Evolutionary conservation across 2,329 filamentous ascomycete species (phyloP), one percentile per base, ranked within the genome.

Genomic region (Alternaria longipes): DNA sequence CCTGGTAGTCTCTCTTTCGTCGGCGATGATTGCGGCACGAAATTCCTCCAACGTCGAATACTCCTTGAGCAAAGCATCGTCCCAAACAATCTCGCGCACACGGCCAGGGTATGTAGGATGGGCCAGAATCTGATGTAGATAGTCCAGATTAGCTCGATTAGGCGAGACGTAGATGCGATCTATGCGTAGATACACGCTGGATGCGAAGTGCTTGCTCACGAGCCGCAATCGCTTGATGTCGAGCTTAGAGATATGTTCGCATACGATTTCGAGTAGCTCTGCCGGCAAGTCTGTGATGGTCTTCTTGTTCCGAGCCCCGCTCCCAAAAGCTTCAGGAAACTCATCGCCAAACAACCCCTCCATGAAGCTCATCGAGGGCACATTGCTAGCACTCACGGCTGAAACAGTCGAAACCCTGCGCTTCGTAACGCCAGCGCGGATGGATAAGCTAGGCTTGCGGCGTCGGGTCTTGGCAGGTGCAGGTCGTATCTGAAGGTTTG

Each of bases 21-120:
- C 79, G 24, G 49, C 18, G 2, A 54, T 8, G 26, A 68, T 54
- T 7, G 63, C 65, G 5, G 47, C 28, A 18, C 50, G 46, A 30
- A 68, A 73, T 5, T 40, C 34, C 2, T 66, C 54, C 26, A 70
- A 18, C 0, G 65, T 62, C 1, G 65, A 50, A 51, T 66, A 70
- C n/a, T 66, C 60, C 7, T 64, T 57, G 24, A 75, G 65, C n/a
- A 70, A 66, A n/a, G 70, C 68, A 52, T 81, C 78, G 24, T 82
- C 77, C 76, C 76, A 82, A 34, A 84, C 71, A 5, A 83, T 74
- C 56, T 83, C 80, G 4, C 49, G 62, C 8, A 83, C 68, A 1
- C 60, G 40, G 1, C 64, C 46, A 4, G 75, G 73, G 50, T 79
- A 78, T 1, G 42, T 57, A 5, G 77, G 72, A 60, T 82, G 76